Conservation (phyloP, 371 early-diverging fungal genomes). For the Capniomyces stellatus region DNA sequence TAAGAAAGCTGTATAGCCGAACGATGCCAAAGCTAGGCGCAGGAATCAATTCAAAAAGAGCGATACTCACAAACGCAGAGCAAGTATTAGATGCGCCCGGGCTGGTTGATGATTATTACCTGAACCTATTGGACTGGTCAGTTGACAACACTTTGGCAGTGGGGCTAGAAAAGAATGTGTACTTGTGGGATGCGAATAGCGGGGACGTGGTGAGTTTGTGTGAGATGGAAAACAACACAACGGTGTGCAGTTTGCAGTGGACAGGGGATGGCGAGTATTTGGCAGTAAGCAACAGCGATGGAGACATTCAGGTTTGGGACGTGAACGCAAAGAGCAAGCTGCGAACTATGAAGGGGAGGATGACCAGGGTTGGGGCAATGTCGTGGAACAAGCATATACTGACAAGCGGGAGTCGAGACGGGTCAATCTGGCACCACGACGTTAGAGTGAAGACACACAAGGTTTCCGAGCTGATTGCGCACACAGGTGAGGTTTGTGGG, state of each 20-base stretch:
- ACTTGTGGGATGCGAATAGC: constrained; percentile 79
- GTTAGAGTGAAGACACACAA: constrained; percentile 66
- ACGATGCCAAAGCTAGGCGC: constrained; percentile 2
- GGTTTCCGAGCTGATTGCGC: constrained; percentile 41
- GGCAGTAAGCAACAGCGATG: constrained; percentile 66
- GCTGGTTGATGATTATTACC: constrained; percentile 89
- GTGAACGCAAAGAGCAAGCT: constrained; percentile 41
- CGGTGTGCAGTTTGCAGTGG: constrained; percentile 57
- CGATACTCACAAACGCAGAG: constrained; percentile 24
- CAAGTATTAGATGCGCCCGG: constrained; percentile 81
- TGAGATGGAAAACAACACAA: constrained; percentile 24
- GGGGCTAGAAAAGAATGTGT: constrained; percentile 71
- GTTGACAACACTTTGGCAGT: constrained; percentile 62
- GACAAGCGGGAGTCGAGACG: constrained; percentile 73
- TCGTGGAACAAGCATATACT: constrained; percentile 75
- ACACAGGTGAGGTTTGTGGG: constrained; percentile 83
- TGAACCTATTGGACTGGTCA: constrained; percentile 95
- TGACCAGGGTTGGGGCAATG: constrained; percentile 60
- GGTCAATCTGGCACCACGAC: constrained; percentile 86
- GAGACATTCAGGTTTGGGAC: constrained; percentile 81
- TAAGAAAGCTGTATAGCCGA: constrained; percentile 18
- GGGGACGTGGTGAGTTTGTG: constrained; percentile 53
- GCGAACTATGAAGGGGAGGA: constrained; percentile 56
- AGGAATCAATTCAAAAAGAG: constrained; percentile 8
- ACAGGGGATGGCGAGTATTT: constrained; percentile 57